These are phyloP conservation scores for Boletus nobilissimus DNA, from an alignment of 1,284 basidiomycete species.

Conservation along the genomic window DNA sequence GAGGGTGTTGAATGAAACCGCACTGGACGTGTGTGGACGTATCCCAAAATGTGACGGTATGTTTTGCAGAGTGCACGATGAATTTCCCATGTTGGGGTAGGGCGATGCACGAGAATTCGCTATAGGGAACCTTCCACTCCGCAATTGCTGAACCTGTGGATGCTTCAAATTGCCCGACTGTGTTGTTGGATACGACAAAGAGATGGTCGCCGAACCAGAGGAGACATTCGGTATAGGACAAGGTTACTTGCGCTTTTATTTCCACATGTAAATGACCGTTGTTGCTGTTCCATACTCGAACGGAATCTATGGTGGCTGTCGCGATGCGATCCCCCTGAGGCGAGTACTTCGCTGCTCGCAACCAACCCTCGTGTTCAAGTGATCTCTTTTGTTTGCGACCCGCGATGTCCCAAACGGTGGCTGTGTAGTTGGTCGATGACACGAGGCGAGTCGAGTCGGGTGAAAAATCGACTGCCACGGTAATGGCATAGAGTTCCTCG, in stretches of 20 bases:
- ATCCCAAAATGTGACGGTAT: neutral
- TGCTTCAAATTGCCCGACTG: neutral
- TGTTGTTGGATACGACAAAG: neutral
- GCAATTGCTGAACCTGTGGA: neutral
- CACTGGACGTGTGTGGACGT: neutral
- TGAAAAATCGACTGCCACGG: neutral
- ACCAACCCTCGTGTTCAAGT: neutral
- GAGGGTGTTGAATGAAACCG: neutral
- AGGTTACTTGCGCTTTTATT: neutral
- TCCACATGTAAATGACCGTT: neutral
- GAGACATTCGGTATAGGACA: neutral
- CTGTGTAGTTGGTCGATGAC: neutral
- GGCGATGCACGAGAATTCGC: neutral
- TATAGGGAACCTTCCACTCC: neutral
- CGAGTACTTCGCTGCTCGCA: neutral
- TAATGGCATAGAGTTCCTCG: neutral
- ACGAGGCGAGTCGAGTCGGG: neutral
- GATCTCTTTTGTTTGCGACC: neutral
- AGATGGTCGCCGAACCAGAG: neutral
- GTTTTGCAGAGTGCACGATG: neutral
- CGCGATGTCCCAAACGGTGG: neutral
- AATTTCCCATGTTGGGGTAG: neutral
- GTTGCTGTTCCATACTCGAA: neutral
- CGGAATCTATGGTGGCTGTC: neutral
- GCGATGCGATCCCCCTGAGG: neutral